A percentile compares a stretch with the other conserved stretches of the same genome.
These are phyloP conservation scores for Mycogone perniciosa DNA, from an alignment of 2,329 filamentous ascomycete species.

Conservation along the genomic window DNA sequence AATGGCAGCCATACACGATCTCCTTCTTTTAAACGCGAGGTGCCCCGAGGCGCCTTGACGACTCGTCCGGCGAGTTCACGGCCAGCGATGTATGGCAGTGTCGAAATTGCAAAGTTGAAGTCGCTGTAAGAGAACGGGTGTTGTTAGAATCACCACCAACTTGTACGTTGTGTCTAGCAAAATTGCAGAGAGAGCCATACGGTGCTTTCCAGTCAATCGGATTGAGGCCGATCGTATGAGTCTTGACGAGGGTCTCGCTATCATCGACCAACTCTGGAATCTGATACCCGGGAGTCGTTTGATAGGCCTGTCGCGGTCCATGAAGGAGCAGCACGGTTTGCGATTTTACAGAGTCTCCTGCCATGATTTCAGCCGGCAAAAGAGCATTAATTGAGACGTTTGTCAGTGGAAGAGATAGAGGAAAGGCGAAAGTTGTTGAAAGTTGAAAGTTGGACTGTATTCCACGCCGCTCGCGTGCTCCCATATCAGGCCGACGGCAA, in stretches of 20 bases:
- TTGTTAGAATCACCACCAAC: not conserved
- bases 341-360: slow-evolving; percentile 2
- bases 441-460: too few species aligned
- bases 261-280: slow-evolving; percentile 6
- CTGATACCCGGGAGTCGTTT: slow-evolving; percentile 1
- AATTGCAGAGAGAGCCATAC: slow-evolving; percentile 36
- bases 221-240: slow-evolving; percentile 62
- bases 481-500: too few species aligned
- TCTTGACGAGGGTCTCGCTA: slow-evolving; percentile 55
- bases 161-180: not conserved
- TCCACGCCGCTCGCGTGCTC: too few species aligned
- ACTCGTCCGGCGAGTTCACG: slow-evolving; percentile 64
- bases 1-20: slow-evolving; percentile 38
- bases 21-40: slow-evolving; percentile 47
- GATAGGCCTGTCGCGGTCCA: slow-evolving; percentile 11
- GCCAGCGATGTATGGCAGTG: slow-evolving; percentile 62
- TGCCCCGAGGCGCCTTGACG: slow-evolving; percentile 33
- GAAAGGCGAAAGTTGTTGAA: too few species aligned
- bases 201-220: slow-evolving; percentile 72
- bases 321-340: slow-evolving; percentile 11
- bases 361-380: not conserved
- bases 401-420: too few species aligned
- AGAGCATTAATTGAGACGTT: too few species aligned
- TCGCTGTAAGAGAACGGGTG: slow-evolving; percentile 39
- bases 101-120: slow-evolving; percentile 63